Evolutionary conservation across 192 early-diverging fungal genomes (phyloP), one percentile per base, ranked within the genome.

Genomic region (Coemansia sp.): DNA sequence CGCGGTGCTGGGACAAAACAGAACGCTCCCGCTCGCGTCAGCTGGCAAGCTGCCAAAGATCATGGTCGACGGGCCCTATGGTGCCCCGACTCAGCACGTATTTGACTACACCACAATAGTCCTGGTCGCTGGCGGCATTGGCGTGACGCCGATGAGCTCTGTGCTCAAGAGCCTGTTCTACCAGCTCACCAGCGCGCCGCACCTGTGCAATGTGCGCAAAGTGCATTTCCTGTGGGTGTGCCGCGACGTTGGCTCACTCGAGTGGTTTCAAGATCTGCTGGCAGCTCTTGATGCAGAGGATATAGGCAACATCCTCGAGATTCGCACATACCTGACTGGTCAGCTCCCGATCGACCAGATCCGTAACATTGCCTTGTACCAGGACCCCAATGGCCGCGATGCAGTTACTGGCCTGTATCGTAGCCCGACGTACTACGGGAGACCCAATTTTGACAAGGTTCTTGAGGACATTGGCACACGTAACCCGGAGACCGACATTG

Each of bases 51-150:
- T 88, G 63, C 52, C 90, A 18, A 56, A 9, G 8, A 81, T 94
- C 59, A 66, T 68, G 56, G 80, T 92, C n/a, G 92, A 94, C 66
- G 92, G 92, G 14, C 88, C 92, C 5, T 94, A 85, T 77, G 86
- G 91, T n/a, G 90, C 90, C 5, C 85, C 90, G 14, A 83, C 87
- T 0, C 87, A 91, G 59, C 86, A 88, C 65, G 83, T 89, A 33
- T 90, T 87, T 63, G 81, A 86, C 65, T 87, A 85, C 60, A 76
- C 85, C 56, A 69, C 76, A 41, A 76, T 81, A 0, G 53, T 91
- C 21, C 60, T 90, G 26, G 76, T 91, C 27, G 85, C 83, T 4
- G 83, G 83, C 11, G 88, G 88, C 41, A 90, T 91, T 26, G 90
- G 90, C 60, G 86, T 88, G 2, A 91, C 90, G 4, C 90, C 90